Conservation (phyloP, 2,329 filamentous ascomycete genomes). For the Alternaria triticina region DNA sequence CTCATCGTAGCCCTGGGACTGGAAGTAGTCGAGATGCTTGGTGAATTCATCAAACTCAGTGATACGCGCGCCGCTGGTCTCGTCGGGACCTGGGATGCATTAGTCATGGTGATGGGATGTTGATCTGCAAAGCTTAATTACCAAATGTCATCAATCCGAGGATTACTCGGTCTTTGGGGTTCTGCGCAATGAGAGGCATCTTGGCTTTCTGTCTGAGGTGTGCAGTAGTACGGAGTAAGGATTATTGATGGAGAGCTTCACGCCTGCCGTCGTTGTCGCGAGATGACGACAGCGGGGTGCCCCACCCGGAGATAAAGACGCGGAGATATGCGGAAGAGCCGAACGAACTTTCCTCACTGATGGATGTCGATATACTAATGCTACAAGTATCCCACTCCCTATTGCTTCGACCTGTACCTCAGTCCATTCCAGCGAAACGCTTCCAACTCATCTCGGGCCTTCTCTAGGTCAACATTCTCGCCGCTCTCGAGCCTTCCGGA, state of each 20-base stretch:
- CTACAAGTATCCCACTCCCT: background rate
- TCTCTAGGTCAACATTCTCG: background rate
- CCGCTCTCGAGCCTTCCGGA: background rate
- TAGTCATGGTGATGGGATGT: conserved; percentile 8
- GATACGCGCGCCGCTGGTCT: conserved; percentile 70
- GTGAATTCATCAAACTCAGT: conserved; percentile 74
- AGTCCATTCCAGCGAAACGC: background rate
- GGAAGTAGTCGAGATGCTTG: conserved; percentile 74
- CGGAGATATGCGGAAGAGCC: background rate
- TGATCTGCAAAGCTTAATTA: conserved; percentile 15
- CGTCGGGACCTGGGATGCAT: conserved; percentile 56
- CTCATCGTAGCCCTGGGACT: conserved; percentile 81
- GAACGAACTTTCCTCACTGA: background rate
- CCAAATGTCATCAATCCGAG: conserved; percentile 87
- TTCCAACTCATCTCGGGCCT: background rate
- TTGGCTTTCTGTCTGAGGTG: background rate
- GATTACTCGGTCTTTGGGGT: conserved; percentile 71
- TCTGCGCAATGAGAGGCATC: conserved; percentile 42
- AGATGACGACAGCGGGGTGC: conserved; percentile 24
- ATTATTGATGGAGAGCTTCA: background rate
- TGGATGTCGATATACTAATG: background rate
- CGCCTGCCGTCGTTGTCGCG: background rate
- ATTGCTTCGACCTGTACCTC: background rate
- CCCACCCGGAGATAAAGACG: conserved; percentile 13
- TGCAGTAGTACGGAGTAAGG: background rate